Evolutionary conservation across 768 basidiomycete species (phyloP).

Genomic region (Dentipellis fragilis): DNA sequence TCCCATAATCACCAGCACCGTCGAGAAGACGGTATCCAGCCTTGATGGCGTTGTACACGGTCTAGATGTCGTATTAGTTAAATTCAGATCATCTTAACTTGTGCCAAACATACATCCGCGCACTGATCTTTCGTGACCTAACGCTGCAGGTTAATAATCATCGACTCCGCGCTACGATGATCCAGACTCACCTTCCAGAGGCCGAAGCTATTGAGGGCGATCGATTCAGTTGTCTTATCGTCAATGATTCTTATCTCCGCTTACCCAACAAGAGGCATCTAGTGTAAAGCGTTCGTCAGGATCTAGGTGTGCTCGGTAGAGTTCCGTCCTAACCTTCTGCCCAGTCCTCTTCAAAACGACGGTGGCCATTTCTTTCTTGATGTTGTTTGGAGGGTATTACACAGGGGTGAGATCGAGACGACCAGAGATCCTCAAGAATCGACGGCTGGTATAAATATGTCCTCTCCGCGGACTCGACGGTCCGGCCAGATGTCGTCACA

Average conservation of each 20-base stretch:
- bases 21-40: conserved; percentile 81
- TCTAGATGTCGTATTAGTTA: conserved; percentile 25
- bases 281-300: conserved; percentile 2
- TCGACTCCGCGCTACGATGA: background rate
- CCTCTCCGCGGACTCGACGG: background rate
- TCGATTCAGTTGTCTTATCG: conserved; percentile 5
- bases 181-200: conserved; percentile 50
- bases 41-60: conserved; percentile 81
- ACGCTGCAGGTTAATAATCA: background rate
- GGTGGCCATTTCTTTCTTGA: conserved; percentile 33
- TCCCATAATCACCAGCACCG: conserved; percentile 81
- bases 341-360: conserved; percentile 49
- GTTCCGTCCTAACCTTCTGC: conserved; percentile 33
- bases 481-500: background rate
- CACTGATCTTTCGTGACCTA: conserved; percentile 52
- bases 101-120: conserved; percentile 37
- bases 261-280: conserved; percentile 72
- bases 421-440: background rate
- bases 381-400: conserved; percentile 5
- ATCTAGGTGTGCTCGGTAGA: conserved; percentile 1
- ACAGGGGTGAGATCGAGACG: conserved; percentile 5
- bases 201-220: conserved; percentile 39
- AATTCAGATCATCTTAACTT: no score
- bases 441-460: background rate
- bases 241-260: conserved; percentile 10